Evolutionary conservation across 371 early-diverging fungal species (phyloP).

Genomic region (Circinella minor): DNA sequence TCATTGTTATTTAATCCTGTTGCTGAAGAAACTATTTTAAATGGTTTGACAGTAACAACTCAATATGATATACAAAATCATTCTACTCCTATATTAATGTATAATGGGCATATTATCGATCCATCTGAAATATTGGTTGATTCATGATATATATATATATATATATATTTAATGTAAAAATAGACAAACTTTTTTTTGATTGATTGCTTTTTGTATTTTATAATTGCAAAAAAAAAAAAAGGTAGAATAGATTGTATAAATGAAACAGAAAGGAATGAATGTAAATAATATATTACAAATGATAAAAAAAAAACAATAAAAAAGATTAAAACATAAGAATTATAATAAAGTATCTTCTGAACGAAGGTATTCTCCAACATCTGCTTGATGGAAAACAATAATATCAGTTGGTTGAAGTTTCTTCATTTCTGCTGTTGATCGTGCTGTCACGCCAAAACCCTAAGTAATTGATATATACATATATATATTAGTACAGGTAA

Average conservation of each 20-base stretch:
- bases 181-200: not conserved
- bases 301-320: constrained; percentile 1
- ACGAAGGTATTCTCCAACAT: constrained; percentile 98
- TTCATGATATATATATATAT: not conserved
- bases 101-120: constrained; percentile 7
- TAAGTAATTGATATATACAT: constrained; percentile 17
- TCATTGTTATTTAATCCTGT: constrained; percentile 41
- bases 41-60: constrained; percentile 20
- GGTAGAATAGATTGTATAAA: not conserved
- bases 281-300: constrained; percentile 4
- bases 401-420: constrained; percentile 96
- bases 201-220: not conserved
- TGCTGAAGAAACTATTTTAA: constrained; percentile 23
- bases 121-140: too few relatives aligned
- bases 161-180: not conserved
- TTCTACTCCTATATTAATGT: constrained; percentile 10
- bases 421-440: constrained; percentile 88
- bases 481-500: not conserved
- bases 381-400: constrained; percentile 97
- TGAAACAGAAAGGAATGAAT: not conserved
- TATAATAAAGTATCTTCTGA: constrained; percentile 91
- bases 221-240: not conserved
- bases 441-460: constrained; percentile 99
- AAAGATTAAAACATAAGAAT: not conserved
- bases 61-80: constrained; percentile 19